Conservation (phyloP, 2,329 filamentous ascomycete genomes). For the Talaromyces sp. region DNA sequence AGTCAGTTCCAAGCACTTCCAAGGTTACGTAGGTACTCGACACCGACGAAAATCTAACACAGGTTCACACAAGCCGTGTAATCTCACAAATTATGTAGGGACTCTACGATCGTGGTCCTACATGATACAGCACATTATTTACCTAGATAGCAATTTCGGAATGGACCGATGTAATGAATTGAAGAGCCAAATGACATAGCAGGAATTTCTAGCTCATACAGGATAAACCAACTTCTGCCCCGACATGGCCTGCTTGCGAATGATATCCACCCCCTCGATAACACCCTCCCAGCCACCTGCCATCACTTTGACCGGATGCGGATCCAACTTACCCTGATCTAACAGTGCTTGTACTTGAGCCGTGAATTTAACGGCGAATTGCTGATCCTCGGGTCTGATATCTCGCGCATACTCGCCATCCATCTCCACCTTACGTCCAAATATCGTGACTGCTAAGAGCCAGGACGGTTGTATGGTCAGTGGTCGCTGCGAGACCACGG, state of each 20-base stretch:
- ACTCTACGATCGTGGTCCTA: no score
- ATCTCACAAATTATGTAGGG: no score
- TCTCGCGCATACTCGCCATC: conserved; percentile 23
- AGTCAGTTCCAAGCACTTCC: no score
- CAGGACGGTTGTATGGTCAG: conserved; percentile 26
- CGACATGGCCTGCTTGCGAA: conserved; percentile 18
- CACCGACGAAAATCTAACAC: no score
- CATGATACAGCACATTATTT: no score
- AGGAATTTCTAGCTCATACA: not conserved
- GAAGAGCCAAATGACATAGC: not conserved
- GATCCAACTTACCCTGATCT: conserved; percentile 19
- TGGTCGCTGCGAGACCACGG: not conserved
- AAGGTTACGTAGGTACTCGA: no score
- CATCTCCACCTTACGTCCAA: conserved; percentile 25
- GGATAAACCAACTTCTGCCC: conserved; percentile 22
- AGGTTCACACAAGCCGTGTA: no score
- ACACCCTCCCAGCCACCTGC: conserved; percentile 18
- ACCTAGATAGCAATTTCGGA: no score
- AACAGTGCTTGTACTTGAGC: conserved; percentile 18
- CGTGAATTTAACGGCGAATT: not conserved
- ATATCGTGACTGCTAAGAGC: conserved; percentile 28
- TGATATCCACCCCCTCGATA: conserved; percentile 20
- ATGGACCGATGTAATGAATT: not conserved
- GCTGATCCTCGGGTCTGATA: conserved; percentile 17
- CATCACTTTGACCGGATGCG: conserved; percentile 21